Base-by-base conservation (phyloP, 2,329 filamentous ascomycete species). In the Stylonectria norvegica region DNA sequence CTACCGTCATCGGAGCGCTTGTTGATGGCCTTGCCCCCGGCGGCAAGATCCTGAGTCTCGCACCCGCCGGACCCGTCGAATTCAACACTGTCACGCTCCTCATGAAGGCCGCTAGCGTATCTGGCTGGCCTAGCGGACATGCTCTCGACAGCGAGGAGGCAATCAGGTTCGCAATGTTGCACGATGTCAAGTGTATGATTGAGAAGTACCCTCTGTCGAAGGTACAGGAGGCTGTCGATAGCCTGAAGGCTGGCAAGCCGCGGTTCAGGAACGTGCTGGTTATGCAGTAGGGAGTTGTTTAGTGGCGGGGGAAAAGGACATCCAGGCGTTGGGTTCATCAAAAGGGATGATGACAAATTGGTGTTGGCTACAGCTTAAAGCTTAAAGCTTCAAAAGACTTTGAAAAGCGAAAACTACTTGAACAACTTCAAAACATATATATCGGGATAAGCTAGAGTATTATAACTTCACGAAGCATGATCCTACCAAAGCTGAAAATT, bases 91-190 rank as follows among this genome's bases (percentile, higher is more conserved):
- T 48, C 1, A 20, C 56, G 10, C 43, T 79, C 35, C 65, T 79
- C 5, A 5, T 25, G 5, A 70, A 73, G 43, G 83, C 79, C 4
- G 63, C 80, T 12, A 78, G 73, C 3, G 68, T 93, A 2, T 72
- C 80, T 47, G 82, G 82, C 8, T 81, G 75, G 61, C 72, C 85
- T 0, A 76, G 77, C 16, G 83, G 83, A 0, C 73, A 85, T 27
- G 72, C 81, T 1, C 67, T 79, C 32, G 77, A 86, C 46, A 72
- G 75, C 40, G 76, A 81, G 54, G 79, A 86, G 52, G 82, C 85
- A 44, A 73, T 89, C 36, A 69, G 69, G 3, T 89, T 89, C 55
- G 75, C 83, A 0, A 65, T 72, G 43, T 62, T 69, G 12, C 79
- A 86, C 50, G 69, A 69, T 4, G 73, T 89, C 48, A 75, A 77